These are phyloP conservation scores for Pleomassaria siparia DNA, from an alignment of 2,329 filamentous ascomycete species.

Conservation along the genomic window DNA sequence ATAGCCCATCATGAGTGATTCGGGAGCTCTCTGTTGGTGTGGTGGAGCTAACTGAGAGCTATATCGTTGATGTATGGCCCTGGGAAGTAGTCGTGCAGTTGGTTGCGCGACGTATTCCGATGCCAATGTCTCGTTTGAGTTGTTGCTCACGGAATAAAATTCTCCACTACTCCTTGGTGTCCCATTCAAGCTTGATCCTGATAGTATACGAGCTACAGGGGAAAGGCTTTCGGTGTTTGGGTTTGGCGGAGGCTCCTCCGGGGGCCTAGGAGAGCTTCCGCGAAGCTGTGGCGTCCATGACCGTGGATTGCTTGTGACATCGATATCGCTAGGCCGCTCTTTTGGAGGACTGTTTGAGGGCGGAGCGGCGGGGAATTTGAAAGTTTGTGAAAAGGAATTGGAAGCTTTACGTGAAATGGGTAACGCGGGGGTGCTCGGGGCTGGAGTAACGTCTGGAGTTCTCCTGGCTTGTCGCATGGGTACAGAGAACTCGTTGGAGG, in stretches of 20 bases:
- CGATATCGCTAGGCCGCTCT: slow-evolving; percentile 32
- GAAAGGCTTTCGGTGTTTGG: slow-evolving; percentile 55
- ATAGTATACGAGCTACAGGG: slow-evolving; percentile 69
- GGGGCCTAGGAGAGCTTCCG: slow-evolving; percentile 23
- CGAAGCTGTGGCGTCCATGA: slow-evolving; percentile 40
- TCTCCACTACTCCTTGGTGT: slow-evolving; percentile 92
- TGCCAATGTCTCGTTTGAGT: slow-evolving; percentile 87
- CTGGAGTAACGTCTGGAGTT: slow-evolving; percentile 34
- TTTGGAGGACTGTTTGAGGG: slow-evolving; percentile 28
- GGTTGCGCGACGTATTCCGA: slow-evolving; percentile 73
- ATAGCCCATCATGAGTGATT: slow-evolving; percentile 96
- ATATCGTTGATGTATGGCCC: slow-evolving; percentile 30
- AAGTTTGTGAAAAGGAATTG: slow-evolving; percentile 50
- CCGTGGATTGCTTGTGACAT: slow-evolving; percentile 40
- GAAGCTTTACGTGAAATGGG: slow-evolving; percentile 43
- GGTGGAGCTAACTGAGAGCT: slow-evolving; percentile 37
- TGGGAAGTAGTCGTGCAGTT: slow-evolving; percentile 52
- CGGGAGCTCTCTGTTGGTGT: slow-evolving; percentile 53
- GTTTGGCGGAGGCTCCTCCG: slow-evolving; percentile 44
- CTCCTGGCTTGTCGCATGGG: slow-evolving; percentile 31
- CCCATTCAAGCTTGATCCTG: slow-evolving; percentile 70
- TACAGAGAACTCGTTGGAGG: slow-evolving; percentile 29
- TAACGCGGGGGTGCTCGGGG: slow-evolving; percentile 45
- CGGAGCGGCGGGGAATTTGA: slow-evolving; percentile 58
- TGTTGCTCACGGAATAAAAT: slow-evolving; percentile 92